Base-by-base conservation (phyloP, 306 rosid species). In the Delonix regia region DNA sequence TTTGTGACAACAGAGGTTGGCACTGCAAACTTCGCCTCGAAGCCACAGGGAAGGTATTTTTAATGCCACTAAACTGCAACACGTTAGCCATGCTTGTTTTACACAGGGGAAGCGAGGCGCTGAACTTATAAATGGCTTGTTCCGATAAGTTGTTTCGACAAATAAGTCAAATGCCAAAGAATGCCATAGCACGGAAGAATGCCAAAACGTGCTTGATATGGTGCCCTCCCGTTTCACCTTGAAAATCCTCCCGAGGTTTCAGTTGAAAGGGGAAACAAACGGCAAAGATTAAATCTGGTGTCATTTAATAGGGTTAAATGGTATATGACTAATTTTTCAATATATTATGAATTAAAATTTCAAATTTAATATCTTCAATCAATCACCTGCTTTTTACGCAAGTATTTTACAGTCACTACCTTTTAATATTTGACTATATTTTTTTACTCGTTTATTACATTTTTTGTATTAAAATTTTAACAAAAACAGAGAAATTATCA, bases 11-110 rank as follows among this genome's bases (percentile, higher is more conserved):
- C 14, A 56, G 33, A 11, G 84, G 38, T 60, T 74, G 83, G 56
- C 56, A 69, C 69, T 51, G 85, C 64, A 81, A 77, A 57, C 24
- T 52, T 68, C 86, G 63, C 34, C 64, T 52, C 3, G 81, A 65
- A 41, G 76, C 47, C 60, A 38, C 55, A 8, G 84, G 79, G 64
- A 73, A 55, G 33, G 78, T 39, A 76, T 45, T 71, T 76, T 75
- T 87, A 67, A 82, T 82, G 41, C 80, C 90, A 75, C 75, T 75
- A 56, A 86, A 41, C 68, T 85, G 91, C 88, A 85, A 74, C 19
- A 84, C 71, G 24, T 79, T 80, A 18, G 85, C 90, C 97, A 92
- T 94, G 80, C 21, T 78, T 71, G 36, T 75, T 79, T 28, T 33
- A 55, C 64, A 19, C 30, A 28, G 19, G 27, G 62, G 14, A 34